phyloP scores from a whole-genome alignment of 1,139 yeast genomes.

The Kluyveromyces sp. region DNA sequence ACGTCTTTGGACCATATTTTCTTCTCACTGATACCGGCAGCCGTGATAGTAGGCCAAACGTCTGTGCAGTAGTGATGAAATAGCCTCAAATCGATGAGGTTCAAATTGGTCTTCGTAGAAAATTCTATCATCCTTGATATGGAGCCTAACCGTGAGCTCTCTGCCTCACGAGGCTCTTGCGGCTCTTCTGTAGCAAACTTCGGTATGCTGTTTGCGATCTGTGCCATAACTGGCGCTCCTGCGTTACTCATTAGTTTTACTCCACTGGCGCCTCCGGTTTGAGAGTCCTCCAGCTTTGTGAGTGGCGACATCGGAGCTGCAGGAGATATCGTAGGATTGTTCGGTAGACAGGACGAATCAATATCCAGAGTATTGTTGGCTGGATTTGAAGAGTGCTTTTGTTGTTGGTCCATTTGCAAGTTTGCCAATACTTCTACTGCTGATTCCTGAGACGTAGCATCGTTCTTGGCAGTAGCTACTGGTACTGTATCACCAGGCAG shows the following conservation, averaged over 20 bases:
- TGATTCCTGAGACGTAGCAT: background rate
- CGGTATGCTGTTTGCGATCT: slow-evolving; percentile 8
- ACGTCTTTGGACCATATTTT: slow-evolving; percentile 84
- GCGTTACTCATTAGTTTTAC: background rate
- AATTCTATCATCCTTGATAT: slow-evolving; percentile 22
- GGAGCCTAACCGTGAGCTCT: slow-evolving; percentile 8
- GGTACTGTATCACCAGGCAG: background rate
- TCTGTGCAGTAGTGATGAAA: slow-evolving; percentile 83
- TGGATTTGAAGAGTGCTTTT: background rate
- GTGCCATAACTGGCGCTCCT: slow-evolving; percentile 8
- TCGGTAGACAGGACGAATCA: slow-evolving; percentile 15
- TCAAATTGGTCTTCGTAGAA: slow-evolving; percentile 38
- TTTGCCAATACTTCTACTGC: slow-evolving; percentile 7
- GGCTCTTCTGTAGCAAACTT: slow-evolving; percentile 15
- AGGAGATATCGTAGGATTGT: slow-evolving; percentile 25
- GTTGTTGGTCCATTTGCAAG: slow-evolving; percentile 4
- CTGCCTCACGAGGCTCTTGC: slow-evolving; percentile 10
- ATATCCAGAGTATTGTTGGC: slow-evolving; percentile 7
- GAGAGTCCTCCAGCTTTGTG: slow-evolving; percentile 12
- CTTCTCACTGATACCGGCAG: slow-evolving; percentile 83
- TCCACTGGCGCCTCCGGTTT: background rate
- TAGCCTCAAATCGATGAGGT: slow-evolving; percentile 68
- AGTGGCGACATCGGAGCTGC: slow-evolving; percentile 26
- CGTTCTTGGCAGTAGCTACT: background rate
- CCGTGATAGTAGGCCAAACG: slow-evolving; percentile 81